Percentiles rank a stretch among this genome's conserved stretches.
Conservation (phyloP, 2,329 filamentous ascomycete genomes). For the Ascochyta fabae region DNA sequence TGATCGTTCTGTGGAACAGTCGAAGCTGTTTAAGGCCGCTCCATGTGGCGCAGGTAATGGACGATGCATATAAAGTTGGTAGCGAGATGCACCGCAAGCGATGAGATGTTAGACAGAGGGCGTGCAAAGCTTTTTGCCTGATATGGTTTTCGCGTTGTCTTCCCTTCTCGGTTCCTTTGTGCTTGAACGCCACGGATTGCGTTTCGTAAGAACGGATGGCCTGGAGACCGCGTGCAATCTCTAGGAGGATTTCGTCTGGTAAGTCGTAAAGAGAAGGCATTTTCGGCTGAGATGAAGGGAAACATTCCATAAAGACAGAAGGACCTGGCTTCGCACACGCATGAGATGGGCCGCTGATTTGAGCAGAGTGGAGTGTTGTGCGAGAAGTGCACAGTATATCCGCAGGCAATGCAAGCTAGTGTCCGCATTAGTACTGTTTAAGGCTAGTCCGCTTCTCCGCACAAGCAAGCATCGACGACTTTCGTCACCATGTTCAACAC, state of each 20-base stretch:
- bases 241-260: slow-evolving; percentile 34
- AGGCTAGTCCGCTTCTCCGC: background rate
- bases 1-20: slow-evolving; percentile 27
- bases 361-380: background rate
- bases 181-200: slow-evolving; percentile 28
- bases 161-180: slow-evolving; percentile 21
- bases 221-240: slow-evolving; percentile 22
- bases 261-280: slow-evolving; percentile 15
- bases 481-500: background rate
- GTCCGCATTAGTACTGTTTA: background rate
- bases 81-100: slow-evolving; percentile 26
- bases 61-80: slow-evolving; percentile 34
- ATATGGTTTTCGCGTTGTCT: slow-evolving; percentile 34
- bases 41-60: slow-evolving; percentile 23
- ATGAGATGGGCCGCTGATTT: background rate
- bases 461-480: background rate
- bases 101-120: slow-evolving; percentile 28
- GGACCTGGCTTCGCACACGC: background rate
- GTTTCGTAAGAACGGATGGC: slow-evolving; percentile 30
- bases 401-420: background rate
- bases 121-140: slow-evolving; percentile 24
- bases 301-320: background rate
- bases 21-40: slow-evolving; percentile 21
- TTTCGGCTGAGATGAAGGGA: background rate
- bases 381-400: background rate